Evolutionary conservation across 257 asterid genomes (phyloP), one percentile per base, ranked within the genome.

Genomic region (Craterostigma plantagineum): DNA sequence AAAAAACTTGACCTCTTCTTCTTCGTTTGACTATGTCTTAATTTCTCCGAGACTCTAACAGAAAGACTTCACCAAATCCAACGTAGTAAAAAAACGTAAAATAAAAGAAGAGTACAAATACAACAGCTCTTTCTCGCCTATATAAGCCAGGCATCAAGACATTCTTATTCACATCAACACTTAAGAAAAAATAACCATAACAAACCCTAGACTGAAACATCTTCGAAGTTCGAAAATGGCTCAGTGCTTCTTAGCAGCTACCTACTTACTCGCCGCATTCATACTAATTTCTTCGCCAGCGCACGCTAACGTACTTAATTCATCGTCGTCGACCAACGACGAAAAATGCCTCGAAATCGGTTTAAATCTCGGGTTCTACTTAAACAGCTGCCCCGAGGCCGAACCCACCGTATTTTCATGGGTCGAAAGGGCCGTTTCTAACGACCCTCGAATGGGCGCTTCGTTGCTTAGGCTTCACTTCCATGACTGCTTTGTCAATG

Each of bases 381-480:
- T 59, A 16, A 63, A 49, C 57, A 69, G 53, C 27, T 86, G 93
- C 11, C 95, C 95, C 0, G 80, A 62, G 51, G 92, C 80, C 0
- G 97, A 87, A 51, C 70, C 87, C 0, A 66, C 76, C 36, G 50
- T 82, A 46, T 87, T 71, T 49, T 72, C 95, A 0, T 73, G 87
- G 91, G n/a, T 86, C 0, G 70, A 71, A 50, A 79, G 56, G 51
- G 92, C 92, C 0, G 75, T 82, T 0, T 63, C 72, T 0, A 71
- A 72, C 7, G 83, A 87, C 45, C 95, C 92, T 0, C 63, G 97
- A 50, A 79, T 82, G 85, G 81, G 93, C 6, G 97, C 95, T 16
- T 86, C 97, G 11, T 58, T 85, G 67, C 84, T 86, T 18, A 92
- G 95, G 4, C 90, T 87, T 16, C 95, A 86, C 61, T 86, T 86